A percentile compares a stretch with the other conserved stretches of the same genome.
Evolutionary conservation across 2,329 filamentous ascomycete species (phyloP).

Genomic region (Xylaria sp.): DNA sequence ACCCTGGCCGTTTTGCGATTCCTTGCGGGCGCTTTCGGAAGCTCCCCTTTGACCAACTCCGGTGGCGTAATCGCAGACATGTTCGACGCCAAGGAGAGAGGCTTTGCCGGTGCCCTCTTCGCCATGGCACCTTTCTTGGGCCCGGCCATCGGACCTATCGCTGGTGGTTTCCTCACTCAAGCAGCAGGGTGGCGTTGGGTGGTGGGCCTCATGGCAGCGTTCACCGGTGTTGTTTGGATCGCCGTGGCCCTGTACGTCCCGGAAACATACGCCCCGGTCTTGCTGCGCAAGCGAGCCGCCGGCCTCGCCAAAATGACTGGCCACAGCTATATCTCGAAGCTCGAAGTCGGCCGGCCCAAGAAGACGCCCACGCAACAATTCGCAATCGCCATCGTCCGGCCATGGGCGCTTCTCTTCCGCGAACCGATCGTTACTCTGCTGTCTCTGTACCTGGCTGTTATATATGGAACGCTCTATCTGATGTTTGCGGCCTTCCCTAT

Average conservation of each 20-base stretch:
- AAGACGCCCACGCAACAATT: conserved; percentile 57
- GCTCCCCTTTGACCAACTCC: conserved; percentile 61
- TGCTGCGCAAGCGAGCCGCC: conserved; percentile 59
- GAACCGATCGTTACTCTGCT: conserved; percentile 73
- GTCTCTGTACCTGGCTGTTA: conserved; percentile 69
- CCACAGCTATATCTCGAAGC: conserved; percentile 60
- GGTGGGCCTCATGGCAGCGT: conserved; percentile 67
- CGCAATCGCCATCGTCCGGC: conserved; percentile 63
- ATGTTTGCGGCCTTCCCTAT: conserved; percentile 68
- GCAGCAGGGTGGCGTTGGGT: conserved; percentile 73
- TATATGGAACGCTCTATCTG: conserved; percentile 64
- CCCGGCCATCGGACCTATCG: conserved; percentile 66
- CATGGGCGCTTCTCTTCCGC: conserved; percentile 71
- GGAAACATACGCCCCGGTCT: conserved; percentile 65
- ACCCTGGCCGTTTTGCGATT: conserved; percentile 66
- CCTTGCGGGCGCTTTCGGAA: conserved; percentile 63
- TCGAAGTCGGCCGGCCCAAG: conserved; percentile 51
- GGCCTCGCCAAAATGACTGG: conserved; percentile 58
- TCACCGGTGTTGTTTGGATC: conserved; percentile 67
- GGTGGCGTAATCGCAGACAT: conserved; percentile 66
- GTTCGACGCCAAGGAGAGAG: conserved; percentile 56
- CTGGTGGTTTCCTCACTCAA: conserved; percentile 69
- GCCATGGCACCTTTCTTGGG: conserved; percentile 71
- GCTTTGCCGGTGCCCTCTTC: conserved; percentile 66
- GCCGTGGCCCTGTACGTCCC: conserved; percentile 56